Conservation (phyloP, 768 basidiomycete genomes). For the Pisolithus sp. region DNA sequence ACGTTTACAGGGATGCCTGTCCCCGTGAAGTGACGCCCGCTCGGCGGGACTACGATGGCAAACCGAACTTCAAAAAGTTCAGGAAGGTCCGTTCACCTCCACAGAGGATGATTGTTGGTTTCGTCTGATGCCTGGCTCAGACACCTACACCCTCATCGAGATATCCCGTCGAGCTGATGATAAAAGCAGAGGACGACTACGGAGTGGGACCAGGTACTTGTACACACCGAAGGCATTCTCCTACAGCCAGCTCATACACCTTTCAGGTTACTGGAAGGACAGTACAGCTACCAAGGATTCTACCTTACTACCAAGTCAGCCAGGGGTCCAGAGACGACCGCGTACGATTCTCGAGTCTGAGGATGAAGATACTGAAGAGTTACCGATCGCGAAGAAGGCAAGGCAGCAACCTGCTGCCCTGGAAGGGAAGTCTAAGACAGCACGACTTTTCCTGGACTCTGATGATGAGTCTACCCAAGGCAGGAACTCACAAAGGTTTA, state of each 20-base stretch:
- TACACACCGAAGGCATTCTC: not conserved
- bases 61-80: constrained; percentile 74
- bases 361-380: constrained; percentile 23
- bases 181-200: constrained; percentile 46
- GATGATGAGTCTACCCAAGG: constrained; percentile 33
- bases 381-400: constrained; percentile 9
- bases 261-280: constrained; percentile 53
- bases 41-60: constrained; percentile 37
- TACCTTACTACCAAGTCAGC: constrained; percentile 16
- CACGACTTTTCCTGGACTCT: constrained; percentile 47
- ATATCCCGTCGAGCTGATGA: constrained; percentile 45
- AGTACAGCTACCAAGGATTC: constrained; percentile 16
- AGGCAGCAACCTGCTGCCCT: constrained; percentile 9
- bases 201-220: constrained; percentile 45
- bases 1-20: constrained; percentile 36
- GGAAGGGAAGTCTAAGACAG: constrained; percentile 26
- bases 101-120: constrained; percentile 19
- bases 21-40: constrained; percentile 15
- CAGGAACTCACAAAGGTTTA: not conserved
- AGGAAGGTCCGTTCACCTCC: constrained; percentile 45
- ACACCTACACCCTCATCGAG: constrained; percentile 20
- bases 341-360: constrained; percentile 37
- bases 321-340: constrained; percentile 17
- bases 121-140: constrained; percentile 12
- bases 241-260: not conserved